Evolutionary conservation across 1,284 basidiomycete species (phyloP).

Genomic region (Heterobasidion parviporum): DNA sequence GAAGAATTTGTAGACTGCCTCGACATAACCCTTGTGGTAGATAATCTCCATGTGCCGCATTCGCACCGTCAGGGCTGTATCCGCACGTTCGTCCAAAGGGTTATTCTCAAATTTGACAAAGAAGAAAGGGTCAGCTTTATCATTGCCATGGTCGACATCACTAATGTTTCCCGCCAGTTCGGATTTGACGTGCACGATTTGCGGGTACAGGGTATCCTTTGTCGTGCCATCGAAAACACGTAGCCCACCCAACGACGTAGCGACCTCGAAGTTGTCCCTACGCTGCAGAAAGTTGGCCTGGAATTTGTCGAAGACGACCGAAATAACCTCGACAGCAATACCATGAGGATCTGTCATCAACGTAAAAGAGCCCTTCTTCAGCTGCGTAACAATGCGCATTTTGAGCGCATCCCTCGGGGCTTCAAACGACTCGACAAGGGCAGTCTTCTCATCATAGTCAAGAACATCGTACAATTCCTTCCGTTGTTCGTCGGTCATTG

Average conservation of each 20-base stretch:
- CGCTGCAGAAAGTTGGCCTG: slow-evolving; percentile 83
- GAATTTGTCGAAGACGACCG: slow-evolving; percentile 86
- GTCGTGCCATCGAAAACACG: slow-evolving; percentile 91
- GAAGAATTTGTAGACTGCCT: slow-evolving; percentile 90
- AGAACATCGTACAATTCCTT: slow-evolving; percentile 91
- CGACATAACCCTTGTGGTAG: slow-evolving; percentile 92
- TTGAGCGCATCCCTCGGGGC: slow-evolving; percentile 80
- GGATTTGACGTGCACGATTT: slow-evolving; percentile 92
- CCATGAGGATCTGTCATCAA: slow-evolving; percentile 69
- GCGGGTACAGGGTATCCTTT: slow-evolving; percentile 73
- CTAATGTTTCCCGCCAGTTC: slow-evolving; percentile 19
- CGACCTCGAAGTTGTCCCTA: slow-evolving; percentile 78
- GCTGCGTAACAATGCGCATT: slow-evolving; percentile 67
- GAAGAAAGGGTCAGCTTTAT: slow-evolving; percentile 76
- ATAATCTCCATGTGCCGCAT: slow-evolving; percentile 99
- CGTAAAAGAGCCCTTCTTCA: slow-evolving; percentile 84
- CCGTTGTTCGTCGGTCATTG: slow-evolving; percentile 89
- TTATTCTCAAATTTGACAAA: slow-evolving; percentile 90
- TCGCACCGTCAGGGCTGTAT: slow-evolving; percentile 83
- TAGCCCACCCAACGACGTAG: slow-evolving; percentile 82
- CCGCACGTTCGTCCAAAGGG: slow-evolving; percentile 89
- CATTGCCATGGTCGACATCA: slow-evolving; percentile 15
- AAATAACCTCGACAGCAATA: slow-evolving; percentile 66
- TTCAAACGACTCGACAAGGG: slow-evolving; percentile 60
- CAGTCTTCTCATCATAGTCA: slow-evolving; percentile 87